Percentiles rank a stretch among this genome's conserved stretches.
Conservation (phyloP, 169 alveolate genomes). For the Eimeria falciformis region DNA sequence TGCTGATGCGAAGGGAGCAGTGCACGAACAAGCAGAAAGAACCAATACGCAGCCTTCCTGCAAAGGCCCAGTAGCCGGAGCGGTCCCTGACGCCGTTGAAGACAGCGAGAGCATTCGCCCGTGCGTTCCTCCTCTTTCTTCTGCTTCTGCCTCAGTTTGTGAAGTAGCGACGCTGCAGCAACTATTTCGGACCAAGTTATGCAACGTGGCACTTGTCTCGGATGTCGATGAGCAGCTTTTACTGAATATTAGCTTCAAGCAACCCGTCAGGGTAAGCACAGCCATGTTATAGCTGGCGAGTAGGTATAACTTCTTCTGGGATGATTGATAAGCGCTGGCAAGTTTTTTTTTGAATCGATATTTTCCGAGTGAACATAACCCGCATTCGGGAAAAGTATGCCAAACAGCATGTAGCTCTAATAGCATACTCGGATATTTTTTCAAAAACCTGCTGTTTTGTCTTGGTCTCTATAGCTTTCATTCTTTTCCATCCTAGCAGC, state of each 20-base stretch:
- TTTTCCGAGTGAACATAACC: too few species aligned
- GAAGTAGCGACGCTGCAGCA: slow-evolving; percentile 58
- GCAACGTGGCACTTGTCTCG: slow-evolving; percentile 50
- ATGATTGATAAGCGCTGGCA: too few species aligned
- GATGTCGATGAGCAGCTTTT: slow-evolving; percentile 65
- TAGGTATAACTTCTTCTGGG: too few species aligned
- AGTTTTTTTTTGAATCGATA: too few species aligned
- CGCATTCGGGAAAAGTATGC: too few species aligned
- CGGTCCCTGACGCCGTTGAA: not conserved
- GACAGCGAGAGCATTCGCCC: not conserved
- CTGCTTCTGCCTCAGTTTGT: not conserved
- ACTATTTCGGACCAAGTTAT: not conserved
- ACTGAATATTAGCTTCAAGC: slow-evolving; percentile 38
- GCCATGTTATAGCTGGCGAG: too few species aligned
- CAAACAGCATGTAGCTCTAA: too few species aligned
- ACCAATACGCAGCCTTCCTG: not conserved
- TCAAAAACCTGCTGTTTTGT: not conserved
- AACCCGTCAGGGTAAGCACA: slow-evolving; percentile 37
- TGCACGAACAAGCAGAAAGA: not conserved
- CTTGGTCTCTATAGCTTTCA: not conserved
- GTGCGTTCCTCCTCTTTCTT: not conserved
- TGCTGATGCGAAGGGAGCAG: not conserved
- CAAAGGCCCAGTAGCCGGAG: not conserved
- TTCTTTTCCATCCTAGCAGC: slow-evolving; percentile 21
- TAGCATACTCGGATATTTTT: too few species aligned